Base-by-base conservation (phyloP, 148 eudicot genomes). In the Dianthus caryophyllus region DNA sequence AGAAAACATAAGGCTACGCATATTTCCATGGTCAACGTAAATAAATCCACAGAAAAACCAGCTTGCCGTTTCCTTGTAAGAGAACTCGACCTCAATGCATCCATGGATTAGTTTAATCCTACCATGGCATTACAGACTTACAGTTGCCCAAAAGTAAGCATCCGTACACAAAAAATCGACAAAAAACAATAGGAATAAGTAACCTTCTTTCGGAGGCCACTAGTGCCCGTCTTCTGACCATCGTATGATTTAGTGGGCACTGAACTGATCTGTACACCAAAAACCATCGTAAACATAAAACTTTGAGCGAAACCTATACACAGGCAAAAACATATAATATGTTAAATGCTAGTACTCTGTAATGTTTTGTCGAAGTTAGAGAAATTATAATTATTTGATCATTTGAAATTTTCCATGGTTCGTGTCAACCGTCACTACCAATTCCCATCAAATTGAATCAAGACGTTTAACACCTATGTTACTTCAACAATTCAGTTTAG, bases 141-240 rank as follows among this genome's bases (percentile, higher is more conserved):
- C n/a, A n/a, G n/a, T n/a, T n/a, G n/a, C n/a, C n/a, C n/a, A n/a
- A n/a, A n/a, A n/a, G n/a, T n/a, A n/a, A n/a, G n/a, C n/a, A n/a
- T n/a, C n/a, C n/a, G 20, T 24, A 16, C 8, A 26, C 6, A 15
- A 71, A 22, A 49, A 36, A 3, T 33, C 38, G 62, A 44, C 63
- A 65, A 20, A 27, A 54, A 57, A 12, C 56, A 49, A 17, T 38
- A 57, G 17, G 62, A 49, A 17, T 38, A 60, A 33, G 16, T 5
- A 10, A 89, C 98, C 96, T 90, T 93, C 80, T 93, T 93, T 46
- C 98, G 82, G 31, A 93, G 90, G 31, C 96, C 98, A 64, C 96
- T 93, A 0, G 98, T 93, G 39, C 98, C 98, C 2, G 98, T 93
- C 79, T 93, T 93, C 71, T 93, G 98, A 27, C 96, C 98, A 78